A percentile compares a stretch with the other conserved stretches of the same genome.
Evolutionary conservation across 164 flowering plant species (phyloP).

Genomic region (Vitis cinerea): DNA sequence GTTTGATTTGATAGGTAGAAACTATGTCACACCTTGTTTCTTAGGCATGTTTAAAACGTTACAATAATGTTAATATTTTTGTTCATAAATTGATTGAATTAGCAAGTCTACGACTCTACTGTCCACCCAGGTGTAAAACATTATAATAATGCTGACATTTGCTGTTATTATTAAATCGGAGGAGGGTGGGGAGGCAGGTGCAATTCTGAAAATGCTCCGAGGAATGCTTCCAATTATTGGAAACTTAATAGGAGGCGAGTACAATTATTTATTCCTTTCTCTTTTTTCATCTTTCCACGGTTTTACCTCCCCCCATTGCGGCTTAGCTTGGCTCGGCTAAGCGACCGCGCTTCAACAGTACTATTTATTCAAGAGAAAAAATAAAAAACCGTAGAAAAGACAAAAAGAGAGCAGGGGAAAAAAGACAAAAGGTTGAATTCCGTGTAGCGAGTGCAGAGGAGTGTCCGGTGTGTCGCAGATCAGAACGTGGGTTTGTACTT

Average conservation of each 20-base stretch:
- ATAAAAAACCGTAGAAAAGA: neutral
- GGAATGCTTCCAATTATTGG: too few relatives aligned
- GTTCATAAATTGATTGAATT: too few relatives aligned
- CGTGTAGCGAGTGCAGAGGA: conserved; percentile 3
- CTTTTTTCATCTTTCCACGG: neutral
- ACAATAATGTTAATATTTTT: too few relatives aligned
- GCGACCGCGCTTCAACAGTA: neutral
- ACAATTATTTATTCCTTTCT: neutral
- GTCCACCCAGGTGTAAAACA: too few relatives aligned
- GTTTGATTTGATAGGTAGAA: too few relatives aligned
- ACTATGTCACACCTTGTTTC: neutral
- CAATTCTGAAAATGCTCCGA: too few relatives aligned
- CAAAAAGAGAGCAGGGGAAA: neutral
- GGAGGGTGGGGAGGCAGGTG: too few relatives aligned
- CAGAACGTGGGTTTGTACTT: conserved; percentile 7
- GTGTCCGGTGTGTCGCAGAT: neutral
- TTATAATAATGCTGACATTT: too few relatives aligned
- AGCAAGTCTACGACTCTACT: too few relatives aligned
- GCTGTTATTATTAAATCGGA: too few relatives aligned
- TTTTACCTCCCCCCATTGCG: neutral
- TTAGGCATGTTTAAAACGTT: too few relatives aligned
- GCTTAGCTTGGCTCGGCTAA: neutral
- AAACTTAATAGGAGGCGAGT: too few relatives aligned
- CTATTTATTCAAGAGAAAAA: neutral
- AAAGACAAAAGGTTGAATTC: neutral